Evolutionary conservation across 2,329 filamentous ascomycete species (phyloP).

Genomic region (Ophiosphaerella herpotricha): DNA sequence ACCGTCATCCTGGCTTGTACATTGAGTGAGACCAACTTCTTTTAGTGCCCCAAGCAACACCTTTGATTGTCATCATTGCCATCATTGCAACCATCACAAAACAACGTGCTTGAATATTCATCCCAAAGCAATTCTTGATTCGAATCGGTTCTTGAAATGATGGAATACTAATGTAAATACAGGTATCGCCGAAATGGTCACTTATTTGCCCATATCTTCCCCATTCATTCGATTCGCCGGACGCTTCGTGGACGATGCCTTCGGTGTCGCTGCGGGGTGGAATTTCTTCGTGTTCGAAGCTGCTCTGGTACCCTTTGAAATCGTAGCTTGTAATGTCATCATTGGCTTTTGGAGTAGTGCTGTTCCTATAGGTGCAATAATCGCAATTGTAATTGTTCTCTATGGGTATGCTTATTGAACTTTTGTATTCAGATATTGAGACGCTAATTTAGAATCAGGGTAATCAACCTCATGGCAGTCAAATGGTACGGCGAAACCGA

Average conservation of each 20-base stretch:
- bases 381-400: slow-evolving; percentile 62
- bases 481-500: slow-evolving; percentile 61
- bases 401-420: slow-evolving; percentile 57
- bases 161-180: slow-evolving; percentile 20
- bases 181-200: slow-evolving; percentile 75
- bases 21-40: slow-evolving; percentile 39
- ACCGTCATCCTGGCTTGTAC: slow-evolving; percentile 49
- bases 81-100: neutral
- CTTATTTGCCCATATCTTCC: slow-evolving; percentile 75
- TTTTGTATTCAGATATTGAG: neutral
- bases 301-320: slow-evolving; percentile 68
- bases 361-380: slow-evolving; percentile 64
- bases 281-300: slow-evolving; percentile 76
- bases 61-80: slow-evolving; percentile 26
- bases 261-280: slow-evolving; percentile 74
- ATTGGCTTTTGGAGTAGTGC: slow-evolving; percentile 56
- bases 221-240: slow-evolving; percentile 80
- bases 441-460: slow-evolving; percentile 31
- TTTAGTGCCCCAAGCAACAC: slow-evolving; percentile 26
- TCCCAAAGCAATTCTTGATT: slow-evolving; percentile 16
- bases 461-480: slow-evolving; percentile 69
- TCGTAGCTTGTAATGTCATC: slow-evolving; percentile 56
- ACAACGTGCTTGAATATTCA: slow-evolving; percentile 8
- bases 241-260: slow-evolving; percentile 74
- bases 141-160: slow-evolving; percentile 1